Evolutionary conservation across 495 filamentous ascomycete species (phyloP).

Genomic region (Schizothecium vesticola): DNA sequence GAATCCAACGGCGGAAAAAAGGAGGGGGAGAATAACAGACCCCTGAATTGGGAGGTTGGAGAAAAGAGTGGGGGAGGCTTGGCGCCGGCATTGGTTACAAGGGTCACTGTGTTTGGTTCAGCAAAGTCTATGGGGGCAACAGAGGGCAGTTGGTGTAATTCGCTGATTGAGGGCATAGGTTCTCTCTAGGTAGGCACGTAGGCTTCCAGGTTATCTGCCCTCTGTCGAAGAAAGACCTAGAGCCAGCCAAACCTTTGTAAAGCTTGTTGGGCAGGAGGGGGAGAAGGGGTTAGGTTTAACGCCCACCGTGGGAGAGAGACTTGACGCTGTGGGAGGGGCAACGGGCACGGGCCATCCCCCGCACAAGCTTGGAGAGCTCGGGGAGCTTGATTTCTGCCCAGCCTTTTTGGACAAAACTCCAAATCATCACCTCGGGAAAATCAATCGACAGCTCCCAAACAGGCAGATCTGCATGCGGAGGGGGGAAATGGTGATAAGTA

Average conservation of each 20-base stretch:
- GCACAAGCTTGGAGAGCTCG: background rate
- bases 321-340: background rate
- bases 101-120: too few species aligned
- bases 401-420: background rate
- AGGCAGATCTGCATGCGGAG: background rate
- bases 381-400: background rate
- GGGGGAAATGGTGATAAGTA: background rate
- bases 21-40: background rate
- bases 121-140: too few species aligned
- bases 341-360: conserved; percentile 1
- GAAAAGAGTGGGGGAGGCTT: background rate
- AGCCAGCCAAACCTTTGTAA: too few species aligned
- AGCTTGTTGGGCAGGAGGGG: too few species aligned
- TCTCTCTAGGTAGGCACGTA: too few species aligned
- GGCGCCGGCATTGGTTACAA: background rate
- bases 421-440: background rate
- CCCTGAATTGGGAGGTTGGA: background rate
- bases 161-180: too few species aligned
- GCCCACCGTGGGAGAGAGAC: background rate
- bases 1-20: background rate
- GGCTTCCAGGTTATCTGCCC: too few species aligned
- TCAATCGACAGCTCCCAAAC: background rate
- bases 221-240: too few species aligned
- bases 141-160: too few species aligned
- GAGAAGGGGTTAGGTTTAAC: too few species aligned